Base-by-base conservation (phyloP, 768 basidiomycete genomes). In the Zangia roseola region DNA sequence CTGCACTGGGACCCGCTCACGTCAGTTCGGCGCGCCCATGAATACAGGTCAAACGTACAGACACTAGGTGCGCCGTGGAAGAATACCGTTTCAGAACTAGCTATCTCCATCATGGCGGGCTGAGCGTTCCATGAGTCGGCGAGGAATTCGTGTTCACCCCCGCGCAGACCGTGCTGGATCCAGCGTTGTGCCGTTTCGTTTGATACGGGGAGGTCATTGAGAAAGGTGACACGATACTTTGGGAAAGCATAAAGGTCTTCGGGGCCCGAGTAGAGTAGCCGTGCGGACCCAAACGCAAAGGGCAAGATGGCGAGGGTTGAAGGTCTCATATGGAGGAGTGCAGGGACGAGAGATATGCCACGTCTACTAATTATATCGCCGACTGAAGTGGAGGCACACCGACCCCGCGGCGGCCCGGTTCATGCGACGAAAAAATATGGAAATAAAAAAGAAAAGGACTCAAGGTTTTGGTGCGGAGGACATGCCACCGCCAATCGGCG, bases 181-280 rank as follows among this genome's bases (percentile, higher is more conserved):
- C 91, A 93, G 28, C 75, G 75, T 53, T 84, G 71, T 4, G 87
- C 91, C 2, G 88, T 89, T 40, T 85, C 73, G 57, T 86, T 84
- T 21, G 76, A 67, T 54, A 93, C 70, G 23, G 91, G 90, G n/a
- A 83, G 78, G 49, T 79, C 78, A 62, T 89, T 88, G 61, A 93
- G 79, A 68, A 89, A 93, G 34, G 82, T 71, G 52, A 93, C 84
- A 35, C 81, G 78, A 63, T 81, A 87, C 64, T 93, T 93, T 55
- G 91, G 91, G 63, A 85, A 91, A 0, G 91, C 84, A 65, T 82
- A 79, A 14, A 82, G 74, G 59, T 93, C 91, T 58, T 91, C 86
- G 24, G 91, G 89, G 39, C 90, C 75, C 9, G 85, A 81, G 61
- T 89, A 83, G 24, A 84, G 64, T n/a, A 82, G 55, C 0, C 62